These are phyloP conservation scores for Scorias spongiosa DNA, from an alignment of 2,329 filamentous ascomycete species.

Conservation along the genomic window DNA sequence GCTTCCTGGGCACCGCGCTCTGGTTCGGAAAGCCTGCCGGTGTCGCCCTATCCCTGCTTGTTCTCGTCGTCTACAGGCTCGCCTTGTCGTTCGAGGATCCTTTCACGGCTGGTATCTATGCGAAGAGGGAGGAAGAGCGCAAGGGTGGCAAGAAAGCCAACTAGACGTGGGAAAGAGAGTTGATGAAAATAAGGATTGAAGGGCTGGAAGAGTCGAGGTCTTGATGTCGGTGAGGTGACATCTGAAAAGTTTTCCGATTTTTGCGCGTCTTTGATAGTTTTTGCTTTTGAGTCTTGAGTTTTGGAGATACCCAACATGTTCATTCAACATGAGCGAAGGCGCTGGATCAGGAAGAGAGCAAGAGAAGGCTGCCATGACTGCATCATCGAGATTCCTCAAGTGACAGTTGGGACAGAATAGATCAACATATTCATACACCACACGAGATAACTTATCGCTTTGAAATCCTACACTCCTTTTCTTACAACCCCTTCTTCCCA, in stretches of 20 bases:
- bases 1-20: constrained; percentile 76
- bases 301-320: constrained; percentile 10
- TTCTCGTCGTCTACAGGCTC: constrained; percentile 63
- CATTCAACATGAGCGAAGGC: constrained; percentile 18
- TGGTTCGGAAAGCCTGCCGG: constrained; percentile 80
- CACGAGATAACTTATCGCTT: background rate
- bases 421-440: background rate
- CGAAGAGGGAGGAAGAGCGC: constrained; percentile 52
- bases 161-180: constrained; percentile 2
- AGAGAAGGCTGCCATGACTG: background rate
- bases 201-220: constrained; percentile 1
- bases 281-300: background rate
- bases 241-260: background rate
- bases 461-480: too few relatives aligned
- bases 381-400: too few relatives aligned
- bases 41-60: constrained; percentile 57
- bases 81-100: constrained; percentile 83
- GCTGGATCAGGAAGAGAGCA: background rate
- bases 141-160: constrained; percentile 23
- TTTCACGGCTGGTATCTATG: constrained; percentile 86
- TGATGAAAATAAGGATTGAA: constrained; percentile 5
- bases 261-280: background rate
- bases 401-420: background rate
- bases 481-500: too few relatives aligned
- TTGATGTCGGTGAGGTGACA: background rate